phyloP scores from a whole-genome alignment of 176 grass and related monocot genomes.

The Aegilops sharonensis region DNA sequence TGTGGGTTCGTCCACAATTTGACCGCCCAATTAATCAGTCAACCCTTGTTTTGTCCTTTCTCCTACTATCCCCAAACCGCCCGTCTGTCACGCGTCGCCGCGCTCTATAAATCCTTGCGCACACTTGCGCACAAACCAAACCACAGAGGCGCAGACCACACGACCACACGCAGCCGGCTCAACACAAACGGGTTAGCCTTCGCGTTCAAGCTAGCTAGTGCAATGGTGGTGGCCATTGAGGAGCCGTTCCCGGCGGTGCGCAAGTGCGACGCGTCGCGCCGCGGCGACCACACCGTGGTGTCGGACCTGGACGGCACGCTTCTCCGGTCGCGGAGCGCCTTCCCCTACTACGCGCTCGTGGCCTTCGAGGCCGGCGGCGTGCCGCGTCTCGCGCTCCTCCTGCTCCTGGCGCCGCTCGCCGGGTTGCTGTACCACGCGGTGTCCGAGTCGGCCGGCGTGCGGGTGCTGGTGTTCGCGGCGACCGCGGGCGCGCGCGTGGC shows the following conservation, averaged over 20 bases:
- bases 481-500: conserved; percentile 49
- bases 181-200: neutral
- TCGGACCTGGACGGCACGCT: conserved; percentile 68
- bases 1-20: neutral
- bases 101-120: conserved; percentile 4
- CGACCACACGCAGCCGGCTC: neutral
- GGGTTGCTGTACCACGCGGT: conserved; percentile 34
- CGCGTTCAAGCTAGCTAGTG: neutral
- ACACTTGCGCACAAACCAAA: neutral
- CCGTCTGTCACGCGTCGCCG: neutral
- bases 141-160: too few relatives aligned
- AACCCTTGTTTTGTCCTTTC: neutral
- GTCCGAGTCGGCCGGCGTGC: conserved; percentile 46
- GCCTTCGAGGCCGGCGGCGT: conserved; percentile 67
- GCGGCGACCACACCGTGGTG: conserved; percentile 35
- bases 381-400: conserved; percentile 48
- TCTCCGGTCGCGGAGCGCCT: conserved; percentile 48
- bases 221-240: conserved; percentile 8
- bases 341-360: conserved; percentile 73
- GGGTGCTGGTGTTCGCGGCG: conserved; percentile 57
- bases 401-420: conserved; percentile 48
- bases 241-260: conserved; percentile 47
- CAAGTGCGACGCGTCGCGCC: conserved; percentile 48
- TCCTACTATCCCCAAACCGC: neutral
- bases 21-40: neutral